These are phyloP conservation scores for Zasmidium citrigriseum DNA, from an alignment of 2,329 filamentous ascomycete species.

Conservation along the genomic window DNA sequence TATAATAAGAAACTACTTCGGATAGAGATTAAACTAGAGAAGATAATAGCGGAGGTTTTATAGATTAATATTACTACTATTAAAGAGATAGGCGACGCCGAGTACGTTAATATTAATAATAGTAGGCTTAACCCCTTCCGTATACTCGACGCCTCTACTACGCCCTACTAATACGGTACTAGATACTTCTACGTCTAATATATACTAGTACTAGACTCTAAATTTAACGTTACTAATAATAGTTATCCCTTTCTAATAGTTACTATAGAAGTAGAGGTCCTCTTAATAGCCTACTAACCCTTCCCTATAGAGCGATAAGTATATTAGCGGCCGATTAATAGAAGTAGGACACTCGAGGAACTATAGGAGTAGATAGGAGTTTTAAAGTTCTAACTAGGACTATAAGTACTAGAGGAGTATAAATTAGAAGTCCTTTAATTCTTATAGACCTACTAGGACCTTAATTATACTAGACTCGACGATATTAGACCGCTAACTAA, in stretches of 20 bases:
- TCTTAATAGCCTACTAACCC: not conserved
- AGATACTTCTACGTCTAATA: not conserved
- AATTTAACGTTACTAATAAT: not conserved
- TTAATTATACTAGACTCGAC: not conserved
- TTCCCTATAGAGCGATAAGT: not conserved
- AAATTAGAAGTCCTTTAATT: not conserved
- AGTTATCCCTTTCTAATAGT: too few species aligned
- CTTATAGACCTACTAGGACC: constrained; percentile 1
- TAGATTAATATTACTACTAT: not conserved
- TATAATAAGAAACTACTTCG: not conserved
- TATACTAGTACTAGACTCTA: not conserved
- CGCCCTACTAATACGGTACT: not conserved
- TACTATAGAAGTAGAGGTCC: too few species aligned
- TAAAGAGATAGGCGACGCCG: not conserved
- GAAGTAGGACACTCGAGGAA: not conserved
- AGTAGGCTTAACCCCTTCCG: not conserved
- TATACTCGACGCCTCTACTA: too few species aligned
- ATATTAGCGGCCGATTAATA: not conserved
- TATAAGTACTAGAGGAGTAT: not conserved
- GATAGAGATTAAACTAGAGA: too few species aligned
- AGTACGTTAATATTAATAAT: not conserved
- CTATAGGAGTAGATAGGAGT: not conserved
- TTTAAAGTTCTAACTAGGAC: not conserved
- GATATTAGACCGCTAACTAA: not conserved
- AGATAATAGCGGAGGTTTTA: too few species aligned